Percentiles rank a stretch among this genome's conserved stretches.
phyloP scores from a whole-genome alignment of 2,329 filamentous ascomycete genomes.

The Pseudogymnoascus sp. region DNA sequence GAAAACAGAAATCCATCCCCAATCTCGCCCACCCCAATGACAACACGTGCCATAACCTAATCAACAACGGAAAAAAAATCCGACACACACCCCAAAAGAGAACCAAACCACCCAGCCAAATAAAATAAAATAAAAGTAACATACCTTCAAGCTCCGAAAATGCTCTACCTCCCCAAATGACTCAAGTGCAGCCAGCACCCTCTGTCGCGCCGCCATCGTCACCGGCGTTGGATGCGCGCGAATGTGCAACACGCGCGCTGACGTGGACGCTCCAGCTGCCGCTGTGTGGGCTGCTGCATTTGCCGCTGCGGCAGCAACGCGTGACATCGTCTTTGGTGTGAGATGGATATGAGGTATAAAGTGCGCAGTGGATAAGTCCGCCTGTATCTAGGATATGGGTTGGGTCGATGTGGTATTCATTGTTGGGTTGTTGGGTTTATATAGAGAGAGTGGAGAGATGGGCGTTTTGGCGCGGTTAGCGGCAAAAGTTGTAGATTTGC shows the following conservation, averaged over 20 bases:
- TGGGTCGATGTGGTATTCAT: background rate
- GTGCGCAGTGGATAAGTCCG: background rate
- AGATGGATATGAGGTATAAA: background rate
- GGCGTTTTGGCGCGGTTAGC: background rate
- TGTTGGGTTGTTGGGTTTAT: background rate
- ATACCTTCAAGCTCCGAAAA: conserved; percentile 27
- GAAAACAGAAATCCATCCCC: background rate
- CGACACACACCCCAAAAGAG: background rate
- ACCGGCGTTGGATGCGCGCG: conserved; percentile 25
- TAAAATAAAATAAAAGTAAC: background rate
- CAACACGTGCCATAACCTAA: background rate
- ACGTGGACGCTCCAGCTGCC: background rate
- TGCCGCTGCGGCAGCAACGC: background rate
- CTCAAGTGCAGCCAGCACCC: conserved; percentile 28
- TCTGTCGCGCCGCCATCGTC: conserved; percentile 26
- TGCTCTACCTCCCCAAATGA: conserved; percentile 27
- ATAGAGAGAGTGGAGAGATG: background rate
- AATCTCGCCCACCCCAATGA: background rate
- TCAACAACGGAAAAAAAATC: background rate
- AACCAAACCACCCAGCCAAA: background rate
- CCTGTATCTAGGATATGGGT: background rate
- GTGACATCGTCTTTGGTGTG: background rate
- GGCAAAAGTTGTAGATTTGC: background rate
- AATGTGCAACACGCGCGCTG: conserved; percentile 24
- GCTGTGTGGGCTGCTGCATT: background rate